phyloP scores from a whole-genome alignment of 768 basidiomycete species.

The Boletus sp. region DNA sequence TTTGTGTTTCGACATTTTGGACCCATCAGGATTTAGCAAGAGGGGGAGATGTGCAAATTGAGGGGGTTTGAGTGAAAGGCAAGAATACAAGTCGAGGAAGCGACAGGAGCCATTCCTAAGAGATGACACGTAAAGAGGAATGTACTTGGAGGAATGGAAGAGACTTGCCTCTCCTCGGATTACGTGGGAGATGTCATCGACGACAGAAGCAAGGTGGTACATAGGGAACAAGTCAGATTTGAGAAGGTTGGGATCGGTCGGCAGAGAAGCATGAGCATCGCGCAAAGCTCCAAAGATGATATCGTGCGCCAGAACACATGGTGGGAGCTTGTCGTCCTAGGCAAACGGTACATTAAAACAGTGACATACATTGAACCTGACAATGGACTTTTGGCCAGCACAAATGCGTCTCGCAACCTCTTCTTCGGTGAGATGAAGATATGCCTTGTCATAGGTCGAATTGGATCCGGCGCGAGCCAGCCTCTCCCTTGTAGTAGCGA shows the following conservation, averaged over 20 bases:
- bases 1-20: constrained; percentile 93
- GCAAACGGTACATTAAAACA: background rate
- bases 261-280: constrained; percentile 74
- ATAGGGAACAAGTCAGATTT: constrained; percentile 95
- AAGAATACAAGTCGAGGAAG: constrained; percentile 85
- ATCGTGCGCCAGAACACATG: constrained; percentile 53
- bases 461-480: constrained; percentile 73
- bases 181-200: constrained; percentile 97
- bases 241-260: constrained; percentile 88
- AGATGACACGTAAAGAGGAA: background rate
- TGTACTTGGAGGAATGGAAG: background rate
- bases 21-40: constrained; percentile 83
- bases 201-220: constrained; percentile 94
- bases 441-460: constrained; percentile 84
- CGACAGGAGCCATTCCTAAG: constrained; percentile 94
- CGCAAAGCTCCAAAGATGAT: constrained; percentile 73
- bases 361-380: constrained; percentile 83
- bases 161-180: constrained; percentile 80
- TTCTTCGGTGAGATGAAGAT: constrained; percentile 82
- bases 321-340: constrained; percentile 60
- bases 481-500: constrained; percentile 65
- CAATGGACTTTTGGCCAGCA: constrained; percentile 74
- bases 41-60: constrained; percentile 91
- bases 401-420: constrained; percentile 73
- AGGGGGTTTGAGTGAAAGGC: constrained; percentile 68